Evolutionary conservation across 2,329 filamentous ascomycete genomes (phyloP).

Genomic region (Amesomyces nigricolor): DNA sequence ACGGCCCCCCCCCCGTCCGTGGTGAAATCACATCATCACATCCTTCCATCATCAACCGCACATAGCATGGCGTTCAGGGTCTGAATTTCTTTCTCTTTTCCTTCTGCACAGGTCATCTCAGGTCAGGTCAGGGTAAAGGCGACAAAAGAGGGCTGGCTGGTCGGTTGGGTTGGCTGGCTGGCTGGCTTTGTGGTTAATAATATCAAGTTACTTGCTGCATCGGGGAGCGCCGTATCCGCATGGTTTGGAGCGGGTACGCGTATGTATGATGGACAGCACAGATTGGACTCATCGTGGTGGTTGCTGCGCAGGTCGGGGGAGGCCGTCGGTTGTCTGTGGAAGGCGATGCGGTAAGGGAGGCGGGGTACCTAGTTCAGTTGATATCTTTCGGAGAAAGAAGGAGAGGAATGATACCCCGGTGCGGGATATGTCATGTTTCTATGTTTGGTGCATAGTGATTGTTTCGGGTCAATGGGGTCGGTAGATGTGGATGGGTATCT

Average conservation of each 20-base stretch:
- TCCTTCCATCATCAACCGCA: not conserved
- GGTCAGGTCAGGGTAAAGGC: not conserved
- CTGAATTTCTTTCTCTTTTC: not conserved
- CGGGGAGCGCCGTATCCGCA: too few relatives aligned
- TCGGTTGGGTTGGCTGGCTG: too few relatives aligned
- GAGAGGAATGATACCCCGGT: constrained; percentile 3
- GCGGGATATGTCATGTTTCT: not conserved
- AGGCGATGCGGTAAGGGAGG: not conserved
- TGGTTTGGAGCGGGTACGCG: too few relatives aligned
- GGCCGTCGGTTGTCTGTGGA: not conserved
- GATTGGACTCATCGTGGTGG: not conserved
- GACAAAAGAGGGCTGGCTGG: not conserved
- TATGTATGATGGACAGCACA: not conserved
- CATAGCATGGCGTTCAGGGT: constrained; percentile 16
- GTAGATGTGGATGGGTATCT: too few relatives aligned
- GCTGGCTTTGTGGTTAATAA: not conserved
- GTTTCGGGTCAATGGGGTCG: too few relatives aligned
- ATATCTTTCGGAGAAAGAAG: not conserved
- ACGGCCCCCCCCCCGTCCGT: too few relatives aligned
- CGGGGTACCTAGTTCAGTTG: not conserved
- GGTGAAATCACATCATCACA: not conserved
- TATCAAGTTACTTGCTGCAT: not conserved
- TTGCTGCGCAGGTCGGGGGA: too few relatives aligned
- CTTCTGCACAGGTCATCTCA: not conserved
- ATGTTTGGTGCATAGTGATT: not conserved